Evolutionary conservation across 2,329 filamentous ascomycete genomes (phyloP), one percentile per base, ranked within the genome.

Genomic region (Colletotrichum sp.): DNA sequence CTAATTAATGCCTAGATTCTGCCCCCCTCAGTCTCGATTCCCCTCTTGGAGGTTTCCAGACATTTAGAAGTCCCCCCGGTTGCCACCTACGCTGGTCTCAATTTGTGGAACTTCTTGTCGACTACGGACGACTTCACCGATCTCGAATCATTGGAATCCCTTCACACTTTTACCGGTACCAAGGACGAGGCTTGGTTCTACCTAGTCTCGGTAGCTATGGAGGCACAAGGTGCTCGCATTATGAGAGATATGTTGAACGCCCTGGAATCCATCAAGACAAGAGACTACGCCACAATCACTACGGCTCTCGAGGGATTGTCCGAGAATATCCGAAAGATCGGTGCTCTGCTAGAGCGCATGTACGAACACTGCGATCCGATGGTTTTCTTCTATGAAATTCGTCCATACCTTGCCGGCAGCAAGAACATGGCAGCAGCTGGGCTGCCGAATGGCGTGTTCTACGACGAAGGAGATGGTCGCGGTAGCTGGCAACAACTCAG

Each of bases 161-260:
- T 96, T 12, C 90, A 94, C 81, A 97, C 96, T 15, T 97, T 98
- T 80, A 98, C 96, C 6, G 96, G 95, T 30, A 97, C 95, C 9
- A 86, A 93, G 66, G 96, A 97, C 79, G 96, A 98, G 84, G 95
- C 96, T 79, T 98, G 96, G 96, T 98, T 98, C 85, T 96, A 96
- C 79, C 88, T 97, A 48, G 90, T 98, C 76, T 98, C 95, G 1
- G 94, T 97, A 1, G 96, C 96, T 22, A 97, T 98, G 82, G 96
- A 98, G 85, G 94, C 95, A 39, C 90, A 93, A 62, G 95, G 94
- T 0, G 96, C 93, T 0, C 88, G 90, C 1, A 91, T 95, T 39
- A 93, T 98, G 74, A 94, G 95, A 0, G 84, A 93, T 71, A 96
- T 98, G 93, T 87, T 97, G 28, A 86, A 90, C 32, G 96, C 96